Evolutionary conservation across 1,284 basidiomycete species (phyloP).

Genomic region (Moniliophthora roreri): DNA sequence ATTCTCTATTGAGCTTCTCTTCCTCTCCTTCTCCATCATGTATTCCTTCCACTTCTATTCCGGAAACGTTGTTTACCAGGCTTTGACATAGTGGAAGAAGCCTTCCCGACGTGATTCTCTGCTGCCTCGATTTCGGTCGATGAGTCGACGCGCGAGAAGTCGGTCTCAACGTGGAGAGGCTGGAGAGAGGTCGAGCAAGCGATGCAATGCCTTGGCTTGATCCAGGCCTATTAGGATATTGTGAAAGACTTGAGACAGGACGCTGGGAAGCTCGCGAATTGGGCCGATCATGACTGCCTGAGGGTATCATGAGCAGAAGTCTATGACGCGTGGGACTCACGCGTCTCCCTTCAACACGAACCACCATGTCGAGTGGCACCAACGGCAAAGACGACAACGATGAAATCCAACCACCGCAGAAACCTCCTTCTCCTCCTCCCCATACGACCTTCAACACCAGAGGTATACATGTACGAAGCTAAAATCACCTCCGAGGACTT

Average conservation of each 20-base stretch:
- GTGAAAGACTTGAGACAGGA: slow-evolving; percentile 37
- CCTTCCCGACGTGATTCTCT: slow-evolving; percentile 45
- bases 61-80: slow-evolving; percentile 55
- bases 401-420: slow-evolving; percentile 61
- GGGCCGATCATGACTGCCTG: slow-evolving; percentile 23
- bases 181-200: slow-evolving; percentile 29
- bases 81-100: slow-evolving; percentile 53
- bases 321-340: not conserved
- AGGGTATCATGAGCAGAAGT: not conserved
- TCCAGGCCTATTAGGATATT: slow-evolving; percentile 19
- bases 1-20: slow-evolving; percentile 39
- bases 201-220: slow-evolving; percentile 14
- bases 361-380: not conserved
- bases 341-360: not conserved
- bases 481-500: slow-evolving; percentile 15
- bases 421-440: slow-evolving; percentile 70
- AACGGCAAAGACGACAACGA: slow-evolving; percentile 47
- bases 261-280: slow-evolving; percentile 35
- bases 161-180: slow-evolving; percentile 31
- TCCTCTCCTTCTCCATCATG: slow-evolving; percentile 44
- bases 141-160: slow-evolving; percentile 41
- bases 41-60: slow-evolving; percentile 8
- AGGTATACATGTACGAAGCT: slow-evolving; percentile 65
- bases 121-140: slow-evolving; percentile 51
- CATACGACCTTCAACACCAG: slow-evolving; percentile 68